These are phyloP conservation scores for Teratosphaeria pseudoeucalypti DNA, from an alignment of 2,329 filamentous ascomycete species.

Conservation along the genomic window DNA sequence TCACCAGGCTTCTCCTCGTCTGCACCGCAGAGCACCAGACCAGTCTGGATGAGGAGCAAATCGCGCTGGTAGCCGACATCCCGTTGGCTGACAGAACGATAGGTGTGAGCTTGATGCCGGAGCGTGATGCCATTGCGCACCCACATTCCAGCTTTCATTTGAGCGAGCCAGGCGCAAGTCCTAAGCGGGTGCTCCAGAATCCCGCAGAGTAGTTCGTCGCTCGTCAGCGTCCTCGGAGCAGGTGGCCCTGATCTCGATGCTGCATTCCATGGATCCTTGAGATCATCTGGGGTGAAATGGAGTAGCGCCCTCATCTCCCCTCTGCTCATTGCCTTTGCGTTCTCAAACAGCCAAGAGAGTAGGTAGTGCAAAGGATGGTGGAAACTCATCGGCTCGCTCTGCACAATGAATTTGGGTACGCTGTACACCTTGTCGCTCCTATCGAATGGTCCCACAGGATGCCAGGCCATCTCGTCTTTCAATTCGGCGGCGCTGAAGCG, in stretches of 20 bases:
- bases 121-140: slow-evolving; percentile 94
- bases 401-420: slow-evolving; percentile 79
- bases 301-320: slow-evolving; percentile 59
- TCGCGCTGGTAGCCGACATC: slow-evolving; percentile 93
- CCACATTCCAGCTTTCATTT: slow-evolving; percentile 99
- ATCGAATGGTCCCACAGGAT: slow-evolving; percentile 72
- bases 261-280: slow-evolving; percentile 38
- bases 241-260: slow-evolving; percentile 17
- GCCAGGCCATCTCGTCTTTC: slow-evolving; percentile 77
- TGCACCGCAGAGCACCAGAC: slow-evolving; percentile 75
- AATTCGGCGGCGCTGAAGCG: slow-evolving; percentile 82
- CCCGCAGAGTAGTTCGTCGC: slow-evolving; percentile 20
- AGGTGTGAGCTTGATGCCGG: slow-evolving; percentile 87
- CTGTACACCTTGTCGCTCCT: slow-evolving; percentile 35
- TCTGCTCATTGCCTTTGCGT: slow-evolving; percentile 63
- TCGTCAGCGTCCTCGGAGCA: slow-evolving; percentile 12
- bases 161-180: slow-evolving; percentile 90
- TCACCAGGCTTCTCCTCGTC: slow-evolving; percentile 41
- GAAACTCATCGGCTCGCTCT: slow-evolving; percentile 87
- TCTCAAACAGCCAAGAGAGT: slow-evolving; percentile 89
- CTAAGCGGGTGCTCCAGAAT: slow-evolving; percentile 88
- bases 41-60: slow-evolving; percentile 85
- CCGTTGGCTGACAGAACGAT: slow-evolving; percentile 76
- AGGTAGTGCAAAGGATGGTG: slow-evolving; percentile 96
- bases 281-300: slow-evolving; percentile 59